These are phyloP conservation scores for Ustulina deusta DNA, from an alignment of 2,329 filamentous ascomycete species.

Conservation along the genomic window DNA sequence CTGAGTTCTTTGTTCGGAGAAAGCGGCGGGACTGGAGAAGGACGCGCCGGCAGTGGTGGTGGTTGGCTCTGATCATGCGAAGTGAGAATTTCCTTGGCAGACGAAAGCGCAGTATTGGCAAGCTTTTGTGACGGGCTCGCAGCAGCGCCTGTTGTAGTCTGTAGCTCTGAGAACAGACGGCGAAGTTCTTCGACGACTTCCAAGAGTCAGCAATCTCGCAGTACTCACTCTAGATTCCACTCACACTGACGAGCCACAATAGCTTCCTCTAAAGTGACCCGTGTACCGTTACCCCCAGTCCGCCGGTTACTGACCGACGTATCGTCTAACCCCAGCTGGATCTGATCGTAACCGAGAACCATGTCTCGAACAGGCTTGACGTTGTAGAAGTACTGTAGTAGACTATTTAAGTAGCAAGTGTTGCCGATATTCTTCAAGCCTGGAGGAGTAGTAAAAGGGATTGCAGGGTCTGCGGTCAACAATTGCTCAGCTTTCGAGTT, in stretches of 20 bases:
- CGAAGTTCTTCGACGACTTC: constrained; percentile 81
- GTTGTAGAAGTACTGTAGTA: constrained; percentile 95
- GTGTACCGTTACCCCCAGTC: constrained; percentile 75
- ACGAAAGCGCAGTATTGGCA: constrained; percentile 81
- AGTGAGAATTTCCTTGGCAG: constrained; percentile 55
- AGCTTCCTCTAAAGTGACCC: constrained; percentile 66
- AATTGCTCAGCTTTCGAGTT: background rate
- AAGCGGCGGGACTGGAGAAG: constrained; percentile 56
- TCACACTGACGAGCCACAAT: constrained; percentile 80
- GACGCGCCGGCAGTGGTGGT: constrained; percentile 64
- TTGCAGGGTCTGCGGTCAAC: constrained; percentile 33
- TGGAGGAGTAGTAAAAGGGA: constrained; percentile 74
- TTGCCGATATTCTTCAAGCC: constrained; percentile 95
- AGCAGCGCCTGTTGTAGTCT: constrained; percentile 69
- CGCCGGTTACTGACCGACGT: constrained; percentile 73
- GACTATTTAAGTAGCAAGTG: constrained; percentile 97
- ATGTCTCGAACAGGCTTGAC: constrained; percentile 84
- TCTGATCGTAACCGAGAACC: constrained; percentile 79
- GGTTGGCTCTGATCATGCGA: constrained; percentile 48
- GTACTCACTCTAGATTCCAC: constrained; percentile 51
- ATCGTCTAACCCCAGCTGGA: constrained; percentile 75
- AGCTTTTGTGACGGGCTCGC: constrained; percentile 81
- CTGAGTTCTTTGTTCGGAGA: constrained; percentile 51
- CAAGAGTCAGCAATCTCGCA: constrained; percentile 34
- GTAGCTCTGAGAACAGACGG: constrained; percentile 77